phyloP scores from a whole-genome alignment of 2,329 filamentous ascomycete genomes.

The Fonsecaea multimorphosa region DNA sequence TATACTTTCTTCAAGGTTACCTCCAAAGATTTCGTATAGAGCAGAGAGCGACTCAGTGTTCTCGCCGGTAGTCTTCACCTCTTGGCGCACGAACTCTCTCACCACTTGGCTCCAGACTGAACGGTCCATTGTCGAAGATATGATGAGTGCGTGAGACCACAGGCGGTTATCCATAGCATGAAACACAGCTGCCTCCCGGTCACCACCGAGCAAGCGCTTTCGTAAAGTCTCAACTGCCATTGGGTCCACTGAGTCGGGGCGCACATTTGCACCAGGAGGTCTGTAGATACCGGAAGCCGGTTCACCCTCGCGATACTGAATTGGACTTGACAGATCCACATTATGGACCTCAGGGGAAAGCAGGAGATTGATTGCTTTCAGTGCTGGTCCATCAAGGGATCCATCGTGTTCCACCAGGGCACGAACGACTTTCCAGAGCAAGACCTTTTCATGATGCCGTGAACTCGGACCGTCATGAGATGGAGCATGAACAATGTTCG shows the following conservation, averaged over 20 bases:
- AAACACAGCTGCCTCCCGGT: slow-evolving; percentile 92
- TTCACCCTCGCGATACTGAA: slow-evolving; percentile 47
- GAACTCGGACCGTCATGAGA: slow-evolving; percentile 63
- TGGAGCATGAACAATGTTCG: slow-evolving; percentile 46
- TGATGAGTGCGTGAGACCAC: slow-evolving; percentile 95
- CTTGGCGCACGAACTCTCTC: slow-evolving; percentile 93
- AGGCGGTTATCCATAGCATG: slow-evolving; percentile 87
- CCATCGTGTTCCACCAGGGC: slow-evolving; percentile 88
- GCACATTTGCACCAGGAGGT: slow-evolving; percentile 47
- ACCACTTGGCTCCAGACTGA: slow-evolving; percentile 87
- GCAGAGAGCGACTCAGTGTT: slow-evolving; percentile 88
- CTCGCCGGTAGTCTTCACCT: slow-evolving; percentile 80
- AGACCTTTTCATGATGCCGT: slow-evolving; percentile 75
- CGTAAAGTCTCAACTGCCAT: slow-evolving; percentile 74
- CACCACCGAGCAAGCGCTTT: slow-evolving; percentile 74
- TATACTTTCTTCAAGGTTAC: slow-evolving; percentile 91
- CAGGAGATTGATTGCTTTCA: slow-evolving; percentile 75
- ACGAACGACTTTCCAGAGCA: slow-evolving; percentile 86
- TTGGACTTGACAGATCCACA: slow-evolving; percentile 34
- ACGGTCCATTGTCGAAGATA: slow-evolving; percentile 77
- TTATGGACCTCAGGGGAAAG: slow-evolving; percentile 65
- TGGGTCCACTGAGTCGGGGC: slow-evolving; percentile 72
- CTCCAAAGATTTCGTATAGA: slow-evolving; percentile 90
- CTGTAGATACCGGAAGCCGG: slow-evolving; percentile 51
- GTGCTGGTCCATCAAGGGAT: slow-evolving; percentile 72